These are phyloP conservation scores for Barnettozyma sucrosica DNA, from an alignment of 805 yeast genomes.

Conservation along the genomic window DNA sequence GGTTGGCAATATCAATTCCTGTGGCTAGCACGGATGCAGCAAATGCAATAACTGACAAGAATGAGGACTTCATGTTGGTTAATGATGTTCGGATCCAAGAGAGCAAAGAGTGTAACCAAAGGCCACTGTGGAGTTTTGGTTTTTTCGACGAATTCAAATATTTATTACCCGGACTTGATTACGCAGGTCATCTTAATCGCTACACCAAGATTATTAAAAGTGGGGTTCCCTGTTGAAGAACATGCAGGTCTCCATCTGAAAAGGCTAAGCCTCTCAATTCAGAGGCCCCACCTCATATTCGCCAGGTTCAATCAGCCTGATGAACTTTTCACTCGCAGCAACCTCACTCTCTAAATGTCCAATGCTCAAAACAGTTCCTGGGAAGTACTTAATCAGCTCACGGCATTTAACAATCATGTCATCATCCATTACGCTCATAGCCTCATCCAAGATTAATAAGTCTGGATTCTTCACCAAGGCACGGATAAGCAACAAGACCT, in stretches of 20 bases:
- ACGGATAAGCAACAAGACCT: conserved; percentile 67
- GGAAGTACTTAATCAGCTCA: conserved; percentile 43
- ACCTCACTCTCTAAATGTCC: conserved; percentile 80
- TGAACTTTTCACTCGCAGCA: conserved; percentile 54
- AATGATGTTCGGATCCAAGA: background rate
- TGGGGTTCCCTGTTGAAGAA: background rate
- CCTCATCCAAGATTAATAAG: conserved; percentile 82
- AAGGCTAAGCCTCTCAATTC: too few relatives aligned
- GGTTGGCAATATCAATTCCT: conserved; percentile 16
- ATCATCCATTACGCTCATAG: conserved; percentile 84
- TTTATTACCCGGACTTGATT: background rate
- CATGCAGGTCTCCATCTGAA: too few relatives aligned
- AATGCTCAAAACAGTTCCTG: conserved; percentile 69
- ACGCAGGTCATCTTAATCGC: background rate
- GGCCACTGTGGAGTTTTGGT: background rate
- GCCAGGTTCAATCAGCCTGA: conserved; percentile 32
- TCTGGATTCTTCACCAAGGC: conserved; percentile 75
- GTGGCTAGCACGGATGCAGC: conserved; percentile 13
- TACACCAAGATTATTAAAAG: background rate
- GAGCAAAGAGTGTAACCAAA: background rate
- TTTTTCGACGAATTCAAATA: background rate
- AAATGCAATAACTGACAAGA: conserved; percentile 13
- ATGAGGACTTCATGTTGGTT: conserved; percentile 17
- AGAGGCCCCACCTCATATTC: conserved; percentile 27
- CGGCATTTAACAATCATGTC: conserved; percentile 52